Percentiles rank a stretch among this genome's conserved stretches.
Evolutionary conservation across 140 eudicot species (phyloP).

Genomic region (Anethum foeniculum): DNA sequence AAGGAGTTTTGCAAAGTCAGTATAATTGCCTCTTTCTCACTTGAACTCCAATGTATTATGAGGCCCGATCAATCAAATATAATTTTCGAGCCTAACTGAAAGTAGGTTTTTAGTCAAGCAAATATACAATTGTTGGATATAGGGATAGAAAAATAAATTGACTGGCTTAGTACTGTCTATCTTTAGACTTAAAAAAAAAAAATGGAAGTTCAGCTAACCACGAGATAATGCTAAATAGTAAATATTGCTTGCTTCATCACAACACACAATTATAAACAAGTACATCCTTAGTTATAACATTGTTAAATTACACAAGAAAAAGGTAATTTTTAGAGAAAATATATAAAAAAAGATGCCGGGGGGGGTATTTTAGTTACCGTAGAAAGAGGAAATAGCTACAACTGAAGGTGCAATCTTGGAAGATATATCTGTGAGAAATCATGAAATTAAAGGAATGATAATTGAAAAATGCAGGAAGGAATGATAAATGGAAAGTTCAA

Average conservation of each 20-base stretch:
- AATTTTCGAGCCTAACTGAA: background rate
- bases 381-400: too few species aligned
- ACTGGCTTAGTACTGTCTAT: background rate
- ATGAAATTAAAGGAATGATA: background rate
- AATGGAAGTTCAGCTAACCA: background rate
- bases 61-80: background rate
- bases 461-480: background rate
- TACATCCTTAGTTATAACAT: background rate
- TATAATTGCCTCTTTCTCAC: background rate
- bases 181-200: background rate
- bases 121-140: background rate
- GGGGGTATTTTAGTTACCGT: background rate
- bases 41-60: background rate
- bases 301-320: background rate
- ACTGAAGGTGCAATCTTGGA: background rate
- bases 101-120: too few species aligned
- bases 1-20: background rate
- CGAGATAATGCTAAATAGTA: background rate
- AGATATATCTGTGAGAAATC: background rate
- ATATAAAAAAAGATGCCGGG: too few species aligned
- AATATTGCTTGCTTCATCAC: too few species aligned
- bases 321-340: background rate
- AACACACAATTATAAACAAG: background rate
- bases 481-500: background rate
- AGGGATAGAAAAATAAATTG: background rate